A percentile compares a stretch with the other conserved stretches of the same genome.
phyloP scores from a whole-genome alignment of 75 land plant genomes.

The Selaginella moellendorffii region DNA sequence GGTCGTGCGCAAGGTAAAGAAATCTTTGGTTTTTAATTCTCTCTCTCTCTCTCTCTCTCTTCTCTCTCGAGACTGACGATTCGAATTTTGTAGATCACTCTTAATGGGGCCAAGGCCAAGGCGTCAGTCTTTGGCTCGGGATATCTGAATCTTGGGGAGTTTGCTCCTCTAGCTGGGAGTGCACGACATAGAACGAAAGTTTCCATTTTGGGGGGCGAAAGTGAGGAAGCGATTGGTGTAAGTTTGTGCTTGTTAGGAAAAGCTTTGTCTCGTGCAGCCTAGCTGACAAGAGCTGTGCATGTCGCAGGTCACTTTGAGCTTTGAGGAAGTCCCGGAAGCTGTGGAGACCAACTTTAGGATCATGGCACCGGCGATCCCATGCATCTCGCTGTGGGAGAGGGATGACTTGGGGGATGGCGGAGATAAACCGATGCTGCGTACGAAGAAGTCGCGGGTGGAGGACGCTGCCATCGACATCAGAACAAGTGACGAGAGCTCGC shows the following conservation, averaged over 20 bases:
- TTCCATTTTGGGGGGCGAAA: not conserved
- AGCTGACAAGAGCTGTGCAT: not conserved
- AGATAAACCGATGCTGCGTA: too few species aligned
- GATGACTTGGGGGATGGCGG: not conserved
- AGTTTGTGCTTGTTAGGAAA: not conserved
- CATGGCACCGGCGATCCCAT: constrained; percentile 9
- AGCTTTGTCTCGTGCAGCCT: not conserved
- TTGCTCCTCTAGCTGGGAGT: constrained; percentile 10
- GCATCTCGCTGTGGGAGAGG: not conserved
- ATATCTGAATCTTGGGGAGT: constrained; percentile 41
- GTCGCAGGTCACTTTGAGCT: not conserved
- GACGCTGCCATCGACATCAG: not conserved
- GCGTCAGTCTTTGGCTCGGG: constrained; percentile 33
- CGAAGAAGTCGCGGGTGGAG: not conserved
- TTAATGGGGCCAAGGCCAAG: constrained; percentile 36
- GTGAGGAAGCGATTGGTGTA: not conserved
- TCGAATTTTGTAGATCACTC: constrained; percentile 21
- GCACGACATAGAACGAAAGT: not conserved
- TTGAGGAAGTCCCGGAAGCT: not conserved
- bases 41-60: not conserved
- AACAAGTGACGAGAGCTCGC: not conserved
- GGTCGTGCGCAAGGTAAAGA: constrained; percentile 49
- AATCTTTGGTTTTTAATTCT: not conserved
- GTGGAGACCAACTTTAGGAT: not conserved
- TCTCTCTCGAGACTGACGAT: not conserved